These are phyloP conservation scores for Darksidea phi DNA, from an alignment of 495 filamentous ascomycete genomes.

Conservation along the genomic window DNA sequence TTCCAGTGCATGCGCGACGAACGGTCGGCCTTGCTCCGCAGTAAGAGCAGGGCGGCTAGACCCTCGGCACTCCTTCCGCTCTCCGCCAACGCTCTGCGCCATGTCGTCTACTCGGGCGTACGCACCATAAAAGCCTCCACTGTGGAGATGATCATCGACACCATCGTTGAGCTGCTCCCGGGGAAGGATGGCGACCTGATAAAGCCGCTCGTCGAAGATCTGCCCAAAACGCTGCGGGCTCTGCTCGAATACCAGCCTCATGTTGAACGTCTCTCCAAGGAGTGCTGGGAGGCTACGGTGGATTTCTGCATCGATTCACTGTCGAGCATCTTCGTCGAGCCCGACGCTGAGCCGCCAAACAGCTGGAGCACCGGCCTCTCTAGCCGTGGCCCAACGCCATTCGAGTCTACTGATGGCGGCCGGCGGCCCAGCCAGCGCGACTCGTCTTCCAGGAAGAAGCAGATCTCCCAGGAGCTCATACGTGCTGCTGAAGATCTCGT, in stretches of 20 bases:
- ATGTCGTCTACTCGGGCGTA: constrained; percentile 66
- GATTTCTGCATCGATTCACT: constrained; percentile 63
- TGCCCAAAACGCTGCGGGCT: constrained; percentile 69
- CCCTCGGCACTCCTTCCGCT: constrained; percentile 60
- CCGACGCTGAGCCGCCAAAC: constrained; percentile 7
- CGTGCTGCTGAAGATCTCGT: constrained; percentile 57
- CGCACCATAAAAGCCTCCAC: constrained; percentile 70
- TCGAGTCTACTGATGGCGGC: constrained; percentile 13
- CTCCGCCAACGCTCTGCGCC: constrained; percentile 70
- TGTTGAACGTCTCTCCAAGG: constrained; percentile 68
- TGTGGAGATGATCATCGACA: constrained; percentile 71
- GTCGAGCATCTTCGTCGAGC: constrained; percentile 37
- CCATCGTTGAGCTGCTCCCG: constrained; percentile 74
- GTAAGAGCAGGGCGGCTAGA: constrained; percentile 49
- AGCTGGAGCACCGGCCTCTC: constrained; percentile 29
- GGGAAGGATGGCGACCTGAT: constrained; percentile 61
- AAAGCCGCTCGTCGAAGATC: constrained; percentile 71
- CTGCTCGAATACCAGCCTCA: constrained; percentile 72
- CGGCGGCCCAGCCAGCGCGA: constrained; percentile 11
- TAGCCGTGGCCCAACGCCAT: constrained; percentile 21
- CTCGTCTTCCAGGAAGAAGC: constrained; percentile 6
- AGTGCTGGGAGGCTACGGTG: constrained; percentile 66
- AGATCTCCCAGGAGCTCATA: constrained; percentile 13
- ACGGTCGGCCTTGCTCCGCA: constrained; percentile 61
- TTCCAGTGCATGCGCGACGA: constrained; percentile 69